Percentiles rank a stretch among this genome's conserved stretches.
phyloP scores from a whole-genome alignment of 169 alveolate genomes.

The Plasmodium inui region DNA sequence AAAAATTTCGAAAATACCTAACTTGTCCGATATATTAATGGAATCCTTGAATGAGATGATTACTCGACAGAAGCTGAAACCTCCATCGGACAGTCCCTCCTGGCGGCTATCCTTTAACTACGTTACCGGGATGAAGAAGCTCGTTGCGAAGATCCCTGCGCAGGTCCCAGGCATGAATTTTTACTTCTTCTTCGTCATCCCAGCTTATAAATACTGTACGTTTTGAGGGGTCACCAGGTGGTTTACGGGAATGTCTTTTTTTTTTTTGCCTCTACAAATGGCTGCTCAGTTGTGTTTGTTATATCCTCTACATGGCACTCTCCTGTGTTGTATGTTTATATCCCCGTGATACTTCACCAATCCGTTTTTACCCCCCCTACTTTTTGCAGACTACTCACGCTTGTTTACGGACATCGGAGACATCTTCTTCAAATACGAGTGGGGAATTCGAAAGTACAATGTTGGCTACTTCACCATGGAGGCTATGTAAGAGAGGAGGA shows the following conservation, averaged over 20 bases:
- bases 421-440: slow-evolving; percentile 15
- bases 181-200: slow-evolving; percentile 5
- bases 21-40: slow-evolving; percentile 7
- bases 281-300: no score
- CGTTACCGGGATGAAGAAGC: slow-evolving; percentile 19
- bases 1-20: background rate
- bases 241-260: background rate
- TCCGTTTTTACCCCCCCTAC: background rate
- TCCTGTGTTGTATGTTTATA: background rate
- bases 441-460: slow-evolving; percentile 1
- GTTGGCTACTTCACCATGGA: slow-evolving; percentile 54
- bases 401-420: slow-evolving; percentile 26
- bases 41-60: background rate
- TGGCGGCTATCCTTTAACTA: slow-evolving; percentile 54
- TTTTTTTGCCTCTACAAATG: background rate
- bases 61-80: background rate
- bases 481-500: background rate
- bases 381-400: slow-evolving; percentile 40
- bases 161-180: slow-evolving; percentile 35
- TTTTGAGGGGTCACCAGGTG: background rate
- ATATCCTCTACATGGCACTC: no score
- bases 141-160: background rate
- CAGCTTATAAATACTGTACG: slow-evolving; percentile 37
- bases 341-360: background rate
- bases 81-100: background rate